These are phyloP conservation scores for Sugiyamaella qingdaonensis DNA, from an alignment of 805 yeast species.

Conservation along the genomic window DNA sequence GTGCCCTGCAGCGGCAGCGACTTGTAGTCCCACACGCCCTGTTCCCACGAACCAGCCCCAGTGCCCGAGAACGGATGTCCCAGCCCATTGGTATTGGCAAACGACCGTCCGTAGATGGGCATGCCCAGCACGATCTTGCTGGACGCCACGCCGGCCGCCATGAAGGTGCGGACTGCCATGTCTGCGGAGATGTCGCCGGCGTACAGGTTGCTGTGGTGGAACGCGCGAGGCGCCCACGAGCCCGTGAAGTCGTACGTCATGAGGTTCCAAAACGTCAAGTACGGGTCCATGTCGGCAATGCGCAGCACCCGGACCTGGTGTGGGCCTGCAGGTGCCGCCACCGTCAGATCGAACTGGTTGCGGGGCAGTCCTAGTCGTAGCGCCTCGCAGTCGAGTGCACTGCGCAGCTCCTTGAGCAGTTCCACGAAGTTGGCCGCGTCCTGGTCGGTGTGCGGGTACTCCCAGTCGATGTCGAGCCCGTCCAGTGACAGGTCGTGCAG, in stretches of 20 bases:
- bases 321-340: constrained; percentile 72
- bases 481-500: constrained; percentile 64
- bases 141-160: constrained; percentile 40
- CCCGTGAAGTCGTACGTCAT: constrained; percentile 93
- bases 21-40: constrained; percentile 52
- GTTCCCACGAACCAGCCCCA: constrained; percentile 41
- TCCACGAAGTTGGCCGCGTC: constrained; percentile 46
- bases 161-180: constrained; percentile 44
- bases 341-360: constrained; percentile 46
- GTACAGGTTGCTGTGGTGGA: constrained; percentile 69
- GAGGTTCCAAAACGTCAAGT: constrained; percentile 69
- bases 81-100: constrained; percentile 39
- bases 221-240: constrained; percentile 58
- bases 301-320: constrained; percentile 43
- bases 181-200: constrained; percentile 46
- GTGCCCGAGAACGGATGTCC: constrained; percentile 44
- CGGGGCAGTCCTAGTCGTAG: constrained; percentile 19
- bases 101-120: constrained; percentile 77
- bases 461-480: constrained; percentile 96
- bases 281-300: constrained; percentile 51
- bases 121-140: constrained; percentile 70
- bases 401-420: constrained; percentile 41
- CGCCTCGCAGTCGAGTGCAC: constrained; percentile 40
- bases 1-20: constrained; percentile 46
- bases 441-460: constrained; percentile 55